A percentile compares a stretch with the other conserved stretches of the same genome.
phyloP scores from a whole-genome alignment of 1,284 basidiomycete species.

The Inonotus hispidus region DNA sequence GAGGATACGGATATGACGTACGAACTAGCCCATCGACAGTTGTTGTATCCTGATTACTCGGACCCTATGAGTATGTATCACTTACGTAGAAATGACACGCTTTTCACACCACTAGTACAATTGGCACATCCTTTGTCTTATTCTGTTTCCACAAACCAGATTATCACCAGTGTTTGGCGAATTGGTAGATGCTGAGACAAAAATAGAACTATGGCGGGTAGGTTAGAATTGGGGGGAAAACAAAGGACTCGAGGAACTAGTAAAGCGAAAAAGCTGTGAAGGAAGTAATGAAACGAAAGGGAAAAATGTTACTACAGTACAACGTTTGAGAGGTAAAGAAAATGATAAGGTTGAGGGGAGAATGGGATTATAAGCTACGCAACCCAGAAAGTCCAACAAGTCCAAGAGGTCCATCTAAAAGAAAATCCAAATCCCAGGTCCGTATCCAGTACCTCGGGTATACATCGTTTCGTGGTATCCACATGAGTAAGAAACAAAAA shows the following conservation, averaged over 20 bases:
- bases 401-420: background rate
- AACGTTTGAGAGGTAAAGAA: background rate
- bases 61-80: background rate
- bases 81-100: background rate
- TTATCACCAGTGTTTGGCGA: background rate
- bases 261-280: background rate
- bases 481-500: background rate
- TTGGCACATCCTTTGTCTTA: background rate
- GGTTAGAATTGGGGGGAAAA: background rate
- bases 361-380: background rate
- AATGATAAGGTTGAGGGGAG: background rate
- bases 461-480: background rate
- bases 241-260: background rate
- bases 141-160: constrained; percentile 2
- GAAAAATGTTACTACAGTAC: background rate
- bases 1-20: constrained; percentile 72
- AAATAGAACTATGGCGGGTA: background rate
- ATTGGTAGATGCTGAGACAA: background rate
- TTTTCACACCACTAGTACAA: background rate
- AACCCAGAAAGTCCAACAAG: background rate
- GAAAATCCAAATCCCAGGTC: background rate
- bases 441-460: background rate
- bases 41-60: constrained; percentile 11
- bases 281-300: background rate
- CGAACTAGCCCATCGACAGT: constrained; percentile 31